Evolutionary conservation across 306 rosid genomes (phyloP), one percentile per base, ranked within the genome.

Genomic region (Quercus cerris): DNA sequence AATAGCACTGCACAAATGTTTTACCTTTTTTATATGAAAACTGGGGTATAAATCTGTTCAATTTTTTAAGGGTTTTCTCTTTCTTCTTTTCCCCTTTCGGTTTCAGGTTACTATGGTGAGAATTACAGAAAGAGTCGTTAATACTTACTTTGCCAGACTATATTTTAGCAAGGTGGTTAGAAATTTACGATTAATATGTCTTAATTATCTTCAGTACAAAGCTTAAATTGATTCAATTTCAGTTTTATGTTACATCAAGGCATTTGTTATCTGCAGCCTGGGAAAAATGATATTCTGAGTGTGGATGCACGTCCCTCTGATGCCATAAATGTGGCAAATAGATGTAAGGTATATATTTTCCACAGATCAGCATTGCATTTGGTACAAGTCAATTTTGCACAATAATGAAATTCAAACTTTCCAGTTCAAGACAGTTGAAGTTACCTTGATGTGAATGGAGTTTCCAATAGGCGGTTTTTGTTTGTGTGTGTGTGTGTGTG

Each of bases 271-370:
- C 79, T 96, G 89, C 97, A 93, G 99, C 92, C 91, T 72, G 99
- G 97, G 78, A 77, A 81, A 85, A 77, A 80, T 81, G 93, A 88
- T 55, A 78, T 89, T 80, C 61, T 90, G 51, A 91, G 93, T 75
- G 90, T 93, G 79, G 98, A 96, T 86, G 94, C 89, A 51, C 97
- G 99, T 46, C 98, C 99, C 33, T 96, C 99, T 6, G 99, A 96
- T 62, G 99, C 97, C 83, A 88, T 96, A 79, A 93, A 89, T 84
- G 88, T 96, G 69, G 99, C 99, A 83, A 82, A 88, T 61, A 85
- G 91, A 84, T 93, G 97, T 88, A 89, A 96, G 97, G 98, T 93
- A 86, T 58, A 57, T 83, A 49, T 52, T 75, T 78, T 70, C 70
- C 41, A 30, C 23, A 61, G 8, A 28, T 73, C 38, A 30, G 70